Percentiles rank a stretch among this genome's conserved stretches.
phyloP scores from a whole-genome alignment of 331 rosid species.

The Rosa hybrid region DNA sequence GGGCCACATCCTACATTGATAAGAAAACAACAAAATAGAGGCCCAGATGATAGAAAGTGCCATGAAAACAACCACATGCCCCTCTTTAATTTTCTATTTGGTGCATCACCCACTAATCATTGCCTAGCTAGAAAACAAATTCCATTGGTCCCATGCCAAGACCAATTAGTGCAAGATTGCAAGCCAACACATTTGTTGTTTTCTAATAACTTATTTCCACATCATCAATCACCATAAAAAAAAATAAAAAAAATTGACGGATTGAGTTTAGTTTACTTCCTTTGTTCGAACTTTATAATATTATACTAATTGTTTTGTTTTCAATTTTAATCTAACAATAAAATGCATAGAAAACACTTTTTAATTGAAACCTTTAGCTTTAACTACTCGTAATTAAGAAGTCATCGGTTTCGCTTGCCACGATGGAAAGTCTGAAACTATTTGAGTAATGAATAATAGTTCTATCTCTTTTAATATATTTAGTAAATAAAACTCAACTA shows the following conservation, averaged over 20 bases:
- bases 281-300: too few species aligned
- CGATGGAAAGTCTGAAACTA: too few species aligned
- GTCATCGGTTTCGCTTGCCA: too few species aligned
- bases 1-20: constrained; percentile 50
- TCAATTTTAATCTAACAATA: too few species aligned
- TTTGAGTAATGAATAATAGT: too few species aligned
- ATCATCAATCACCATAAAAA: constrained; percentile 9
- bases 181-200: constrained; percentile 38
- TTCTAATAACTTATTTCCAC: constrained; percentile 36
- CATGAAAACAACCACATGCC: constrained; percentile 65
- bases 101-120: constrained; percentile 72
- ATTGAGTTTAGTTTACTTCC: too few species aligned
- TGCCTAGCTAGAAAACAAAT: constrained; percentile 62
- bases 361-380: too few species aligned
- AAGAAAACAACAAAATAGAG: constrained; percentile 30
- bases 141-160: constrained; percentile 45
- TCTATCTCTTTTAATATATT: too few species aligned
- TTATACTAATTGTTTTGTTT: too few species aligned
- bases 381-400: too few species aligned
- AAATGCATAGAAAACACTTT: too few species aligned
- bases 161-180: constrained; percentile 47
- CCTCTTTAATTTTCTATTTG: constrained; percentile 42
- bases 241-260: neutral
- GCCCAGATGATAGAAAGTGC: constrained; percentile 54
- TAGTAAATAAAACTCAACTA: too few species aligned